Evolutionary conservation across 2,329 filamentous ascomycete genomes (phyloP).

Genomic region (Apiospora marii): DNA sequence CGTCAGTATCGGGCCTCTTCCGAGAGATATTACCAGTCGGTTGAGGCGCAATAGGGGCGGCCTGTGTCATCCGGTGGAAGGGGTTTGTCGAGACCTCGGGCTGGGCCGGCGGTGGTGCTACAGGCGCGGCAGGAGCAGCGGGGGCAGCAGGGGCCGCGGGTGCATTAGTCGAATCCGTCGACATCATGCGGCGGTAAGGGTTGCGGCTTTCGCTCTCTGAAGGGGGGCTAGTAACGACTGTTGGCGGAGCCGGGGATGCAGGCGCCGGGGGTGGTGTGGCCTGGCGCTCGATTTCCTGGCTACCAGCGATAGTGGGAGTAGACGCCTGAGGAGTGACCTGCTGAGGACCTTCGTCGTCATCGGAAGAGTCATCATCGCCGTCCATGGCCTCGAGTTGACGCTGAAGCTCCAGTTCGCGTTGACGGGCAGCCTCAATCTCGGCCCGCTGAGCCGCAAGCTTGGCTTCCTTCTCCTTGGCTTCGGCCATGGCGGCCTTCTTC

Average conservation of each 20-base stretch:
- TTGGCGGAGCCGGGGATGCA: constrained; percentile 57
- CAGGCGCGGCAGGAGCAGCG: constrained; percentile 45
- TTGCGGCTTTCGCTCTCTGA: constrained; percentile 85
- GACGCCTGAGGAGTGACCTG: constrained; percentile 71
- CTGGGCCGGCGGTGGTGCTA: constrained; percentile 47
- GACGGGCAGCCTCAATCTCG: constrained; percentile 89
- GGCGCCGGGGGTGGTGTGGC: constrained; percentile 59
- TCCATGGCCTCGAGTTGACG: constrained; percentile 81
- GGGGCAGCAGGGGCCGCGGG: constrained; percentile 53
- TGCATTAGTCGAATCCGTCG: constrained; percentile 57
- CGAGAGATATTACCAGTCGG: constrained; percentile 61
- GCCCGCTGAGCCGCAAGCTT: constrained; percentile 85
- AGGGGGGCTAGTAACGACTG: constrained; percentile 61
- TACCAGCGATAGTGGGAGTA: constrained; percentile 62
- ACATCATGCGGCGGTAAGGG: constrained; percentile 92
- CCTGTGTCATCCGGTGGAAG: constrained; percentile 84
- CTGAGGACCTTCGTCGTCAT: constrained; percentile 82
- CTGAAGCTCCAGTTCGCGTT: constrained; percentile 89
- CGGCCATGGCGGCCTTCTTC: constrained; percentile 86
- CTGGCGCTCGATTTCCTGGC: constrained; percentile 56
- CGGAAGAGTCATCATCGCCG: constrained; percentile 78
- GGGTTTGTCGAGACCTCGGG: constrained; percentile 86
- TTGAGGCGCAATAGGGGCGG: constrained; percentile 48
- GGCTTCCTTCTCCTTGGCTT: constrained; percentile 87
- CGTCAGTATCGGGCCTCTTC: constrained; percentile 58